Conservation (phyloP, 106 monocot species). For the Acorus calamus region DNA sequence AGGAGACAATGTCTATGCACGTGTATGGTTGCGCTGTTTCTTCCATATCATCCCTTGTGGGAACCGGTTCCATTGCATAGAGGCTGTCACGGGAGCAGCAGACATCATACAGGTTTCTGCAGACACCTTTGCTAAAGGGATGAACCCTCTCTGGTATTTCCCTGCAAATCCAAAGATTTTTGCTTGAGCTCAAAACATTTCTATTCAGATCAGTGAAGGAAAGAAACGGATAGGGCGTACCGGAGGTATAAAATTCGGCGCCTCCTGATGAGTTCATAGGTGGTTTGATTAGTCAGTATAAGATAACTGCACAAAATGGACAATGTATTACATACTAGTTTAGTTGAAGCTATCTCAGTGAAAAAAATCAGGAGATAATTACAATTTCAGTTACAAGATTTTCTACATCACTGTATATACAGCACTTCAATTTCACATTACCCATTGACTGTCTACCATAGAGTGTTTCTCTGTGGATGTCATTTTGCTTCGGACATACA, state of each 20-base stretch:
- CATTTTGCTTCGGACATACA: no score
- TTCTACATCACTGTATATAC: no score
- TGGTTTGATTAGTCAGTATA: constrained; percentile 86
- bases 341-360: no score
- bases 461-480: no score
- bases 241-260: constrained; percentile 66
- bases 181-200: background rate
- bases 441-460: no score
- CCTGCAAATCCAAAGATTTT: constrained; percentile 23
- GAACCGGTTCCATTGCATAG: constrained; percentile 53
- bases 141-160: constrained; percentile 51
- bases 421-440: no score
- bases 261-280: constrained; percentile 86
- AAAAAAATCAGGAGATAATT: no score
- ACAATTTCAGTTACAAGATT: no score
- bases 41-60: constrained; percentile 56
- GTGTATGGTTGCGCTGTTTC: constrained; percentile 49
- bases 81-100: constrained; percentile 39
- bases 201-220: background rate
- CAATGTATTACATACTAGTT: no score
- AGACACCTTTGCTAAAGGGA: constrained; percentile 78
- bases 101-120: constrained; percentile 46
- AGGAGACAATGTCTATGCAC: constrained; percentile 48
- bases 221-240: constrained; percentile 14
- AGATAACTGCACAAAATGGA: constrained; percentile 39